These are phyloP conservation scores for Dendrobium huoshanense DNA, from an alignment of 106 monocot genomes.

Conservation along the genomic window DNA sequence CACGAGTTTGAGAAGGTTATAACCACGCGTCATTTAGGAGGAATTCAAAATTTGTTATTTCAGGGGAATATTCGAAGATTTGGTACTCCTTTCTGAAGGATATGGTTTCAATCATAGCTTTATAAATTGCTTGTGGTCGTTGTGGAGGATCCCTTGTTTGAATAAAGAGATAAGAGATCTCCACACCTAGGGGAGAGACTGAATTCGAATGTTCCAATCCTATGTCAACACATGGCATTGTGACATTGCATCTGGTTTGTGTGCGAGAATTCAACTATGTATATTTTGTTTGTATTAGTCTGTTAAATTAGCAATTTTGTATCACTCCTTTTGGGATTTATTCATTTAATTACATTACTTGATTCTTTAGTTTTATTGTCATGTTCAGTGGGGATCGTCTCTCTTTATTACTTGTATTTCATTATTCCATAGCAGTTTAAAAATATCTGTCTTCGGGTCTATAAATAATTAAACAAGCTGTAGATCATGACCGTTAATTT, in stretches of 20 bases:
- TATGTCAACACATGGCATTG: neutral
- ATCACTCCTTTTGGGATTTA: neutral
- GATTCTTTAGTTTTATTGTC: neutral
- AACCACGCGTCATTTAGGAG: neutral
- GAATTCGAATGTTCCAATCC: no score
- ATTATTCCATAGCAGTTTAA: neutral
- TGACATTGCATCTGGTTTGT: neutral
- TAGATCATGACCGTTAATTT: neutral
- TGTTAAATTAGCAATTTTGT: neutral
- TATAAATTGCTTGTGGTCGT: neutral
- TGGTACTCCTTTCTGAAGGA: no score
- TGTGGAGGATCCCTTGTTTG: neutral
- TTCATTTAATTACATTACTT: neutral
- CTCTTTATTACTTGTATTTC: neutral
- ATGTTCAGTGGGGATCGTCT: neutral
- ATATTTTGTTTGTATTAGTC: neutral
- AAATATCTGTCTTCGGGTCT: neutral
- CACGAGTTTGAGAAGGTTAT: neutral
- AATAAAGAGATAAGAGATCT: neutral
- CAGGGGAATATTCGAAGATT: no score
- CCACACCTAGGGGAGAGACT: neutral
- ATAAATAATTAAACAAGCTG: neutral
- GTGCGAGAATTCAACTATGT: neutral
- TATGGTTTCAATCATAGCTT: neutral
- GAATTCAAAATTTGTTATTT: neutral